phyloP scores from a whole-genome alignment of 2,329 filamentous ascomycete genomes.

The Scytalidium lignicola region DNA sequence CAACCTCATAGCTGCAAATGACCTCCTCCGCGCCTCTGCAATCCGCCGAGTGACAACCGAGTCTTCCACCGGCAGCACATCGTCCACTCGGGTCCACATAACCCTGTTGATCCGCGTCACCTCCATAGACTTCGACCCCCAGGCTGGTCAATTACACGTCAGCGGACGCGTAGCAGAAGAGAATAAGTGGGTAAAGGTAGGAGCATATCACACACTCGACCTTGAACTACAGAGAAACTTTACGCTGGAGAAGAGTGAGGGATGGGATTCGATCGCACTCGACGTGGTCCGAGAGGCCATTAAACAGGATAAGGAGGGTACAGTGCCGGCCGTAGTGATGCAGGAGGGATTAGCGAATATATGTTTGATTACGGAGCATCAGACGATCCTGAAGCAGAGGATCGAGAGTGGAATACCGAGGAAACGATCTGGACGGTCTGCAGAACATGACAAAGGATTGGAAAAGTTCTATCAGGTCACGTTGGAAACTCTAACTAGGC shows the following conservation, averaged over 20 bases:
- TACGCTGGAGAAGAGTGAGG: constrained; percentile 74
- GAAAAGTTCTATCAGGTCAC: constrained; percentile 73
- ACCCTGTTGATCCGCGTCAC: constrained; percentile 62
- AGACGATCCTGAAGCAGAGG: constrained; percentile 67
- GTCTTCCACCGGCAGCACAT: constrained; percentile 53
- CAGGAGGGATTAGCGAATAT: constrained; percentile 83
- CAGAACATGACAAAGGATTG: constrained; percentile 66
- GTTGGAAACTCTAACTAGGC: constrained; percentile 68
- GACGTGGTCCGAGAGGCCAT: constrained; percentile 75
- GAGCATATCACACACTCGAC: constrained; percentile 68
- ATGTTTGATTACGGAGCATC: constrained; percentile 74
- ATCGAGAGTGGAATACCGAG: constrained; percentile 63
- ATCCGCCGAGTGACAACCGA: constrained; percentile 59
- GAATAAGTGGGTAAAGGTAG: constrained; percentile 62
- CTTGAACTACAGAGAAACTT: constrained; percentile 86
- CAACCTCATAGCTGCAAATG: constrained; percentile 63
- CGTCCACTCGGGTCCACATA: constrained; percentile 59
- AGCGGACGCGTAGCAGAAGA: constrained; percentile 60
- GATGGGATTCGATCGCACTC: constrained; percentile 87
- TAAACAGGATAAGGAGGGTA: constrained; percentile 71
- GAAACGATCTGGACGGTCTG: constrained; percentile 56
- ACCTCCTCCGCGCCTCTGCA: constrained; percentile 60
- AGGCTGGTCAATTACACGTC: constrained; percentile 63
- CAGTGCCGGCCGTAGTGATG: constrained; percentile 88
- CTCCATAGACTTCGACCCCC: constrained; percentile 63